Evolutionary conservation across 768 basidiomycete species (phyloP).

Genomic region (Suillus paluster): DNA sequence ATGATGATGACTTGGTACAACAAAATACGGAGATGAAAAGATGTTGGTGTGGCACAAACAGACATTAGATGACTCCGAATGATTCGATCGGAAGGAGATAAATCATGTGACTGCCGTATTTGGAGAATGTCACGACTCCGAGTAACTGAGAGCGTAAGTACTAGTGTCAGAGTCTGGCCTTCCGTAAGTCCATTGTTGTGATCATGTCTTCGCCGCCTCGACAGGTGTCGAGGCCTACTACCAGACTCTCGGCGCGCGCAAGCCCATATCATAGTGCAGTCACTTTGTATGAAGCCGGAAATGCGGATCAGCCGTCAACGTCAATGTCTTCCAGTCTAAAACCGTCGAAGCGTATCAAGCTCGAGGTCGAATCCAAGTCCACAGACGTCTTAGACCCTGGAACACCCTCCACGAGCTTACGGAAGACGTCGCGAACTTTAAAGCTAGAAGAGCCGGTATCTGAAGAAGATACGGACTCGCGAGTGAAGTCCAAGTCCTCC

Average conservation of each 20-base stretch:
- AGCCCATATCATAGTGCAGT: slow-evolving; percentile 51
- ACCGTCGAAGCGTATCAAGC: slow-evolving; percentile 38
- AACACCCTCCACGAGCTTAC: background rate
- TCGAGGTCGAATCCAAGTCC: slow-evolving; percentile 16
- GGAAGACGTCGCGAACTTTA: slow-evolving; percentile 1
- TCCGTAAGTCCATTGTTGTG: too few species aligned
- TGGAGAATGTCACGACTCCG: background rate
- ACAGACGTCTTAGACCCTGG: slow-evolving; percentile 6
- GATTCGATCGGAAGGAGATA: slow-evolving; percentile 22
- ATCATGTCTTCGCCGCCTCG: slow-evolving; percentile 29
- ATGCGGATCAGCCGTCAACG: slow-evolving; percentile 22
- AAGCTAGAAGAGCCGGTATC: slow-evolving; percentile 1
- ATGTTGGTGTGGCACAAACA: too few species aligned
- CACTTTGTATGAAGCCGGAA: slow-evolving; percentile 42
- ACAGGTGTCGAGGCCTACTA: slow-evolving; percentile 33
- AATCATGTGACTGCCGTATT: slow-evolving; percentile 40
- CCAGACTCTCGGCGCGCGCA: slow-evolving; percentile 41
- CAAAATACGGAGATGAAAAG: too few species aligned
- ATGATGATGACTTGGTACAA: too few species aligned
- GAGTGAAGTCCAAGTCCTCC: slow-evolving; percentile 35
- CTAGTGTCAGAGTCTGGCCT: too few species aligned
- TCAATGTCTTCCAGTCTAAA: slow-evolving; percentile 19
- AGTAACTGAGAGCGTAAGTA: too few species aligned
- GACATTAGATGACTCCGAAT: too few species aligned
- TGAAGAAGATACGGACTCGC: background rate